Evolutionary conservation across 169 alveolate species (phyloP).

Genomic region (Eimeria tenella): DNA sequence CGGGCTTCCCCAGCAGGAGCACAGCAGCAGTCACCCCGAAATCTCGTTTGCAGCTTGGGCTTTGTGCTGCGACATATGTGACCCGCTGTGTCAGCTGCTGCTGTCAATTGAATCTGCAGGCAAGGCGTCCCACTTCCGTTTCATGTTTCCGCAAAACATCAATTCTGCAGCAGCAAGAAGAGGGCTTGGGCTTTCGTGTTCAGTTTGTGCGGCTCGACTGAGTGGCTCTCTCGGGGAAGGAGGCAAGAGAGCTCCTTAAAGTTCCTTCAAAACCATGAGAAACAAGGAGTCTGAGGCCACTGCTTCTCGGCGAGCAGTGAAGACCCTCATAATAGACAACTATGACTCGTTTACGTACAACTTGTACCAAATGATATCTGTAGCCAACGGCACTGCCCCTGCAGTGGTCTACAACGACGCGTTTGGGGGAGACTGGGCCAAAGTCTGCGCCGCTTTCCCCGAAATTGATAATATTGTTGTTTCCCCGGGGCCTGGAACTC

Average conservation of each 20-base stretch:
- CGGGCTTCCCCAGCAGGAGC: too few species aligned
- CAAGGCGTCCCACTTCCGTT: too few species aligned
- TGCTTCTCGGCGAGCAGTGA: neutral
- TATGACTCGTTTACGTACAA: constrained; percentile 80
- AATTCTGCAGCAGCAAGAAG: too few species aligned
- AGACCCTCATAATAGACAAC: constrained; percentile 76
- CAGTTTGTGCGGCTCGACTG: too few species aligned
- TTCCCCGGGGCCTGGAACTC: constrained; percentile 81
- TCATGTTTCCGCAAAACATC: too few species aligned
- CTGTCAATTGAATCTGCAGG: too few species aligned
- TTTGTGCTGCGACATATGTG: too few species aligned
- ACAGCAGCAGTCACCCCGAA: too few species aligned
- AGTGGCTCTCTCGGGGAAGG: neutral
- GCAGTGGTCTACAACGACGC: constrained; percentile 74
- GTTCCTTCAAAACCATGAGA: neutral
- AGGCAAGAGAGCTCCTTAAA: neutral
- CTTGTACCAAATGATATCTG: constrained; percentile 63
- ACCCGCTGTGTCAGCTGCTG: too few species aligned
- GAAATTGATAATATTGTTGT: constrained; percentile 59
- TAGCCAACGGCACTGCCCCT: constrained; percentile 53
- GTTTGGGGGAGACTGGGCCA: constrained; percentile 22
- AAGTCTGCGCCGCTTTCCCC: constrained; percentile 32
- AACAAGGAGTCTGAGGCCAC: neutral
- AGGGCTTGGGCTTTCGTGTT: too few species aligned
- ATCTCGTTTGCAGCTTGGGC: too few species aligned